phyloP scores from a whole-genome alignment of 768 basidiomycete species.

The Russula abietina region DNA sequence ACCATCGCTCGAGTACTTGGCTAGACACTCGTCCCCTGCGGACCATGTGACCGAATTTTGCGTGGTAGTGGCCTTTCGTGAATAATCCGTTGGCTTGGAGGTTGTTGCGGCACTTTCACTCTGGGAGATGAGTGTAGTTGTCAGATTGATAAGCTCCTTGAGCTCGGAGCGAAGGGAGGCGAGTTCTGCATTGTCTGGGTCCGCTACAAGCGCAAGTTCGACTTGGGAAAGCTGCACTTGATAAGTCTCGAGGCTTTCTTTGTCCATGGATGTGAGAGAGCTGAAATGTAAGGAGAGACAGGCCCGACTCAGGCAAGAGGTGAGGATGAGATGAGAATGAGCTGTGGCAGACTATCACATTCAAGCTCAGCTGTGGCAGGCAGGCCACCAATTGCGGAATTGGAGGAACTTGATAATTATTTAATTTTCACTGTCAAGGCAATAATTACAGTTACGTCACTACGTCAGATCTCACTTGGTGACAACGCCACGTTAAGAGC shows the following conservation, averaged over 20 bases:
- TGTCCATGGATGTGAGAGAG: constrained; percentile 40
- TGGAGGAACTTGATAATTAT: background rate
- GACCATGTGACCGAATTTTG: constrained; percentile 55
- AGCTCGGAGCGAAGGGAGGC: constrained; percentile 69
- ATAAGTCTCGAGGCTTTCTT: constrained; percentile 80
- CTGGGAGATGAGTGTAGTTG: constrained; percentile 65
- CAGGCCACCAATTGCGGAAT: background rate
- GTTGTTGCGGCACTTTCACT: constrained; percentile 55
- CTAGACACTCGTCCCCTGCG: constrained; percentile 81
- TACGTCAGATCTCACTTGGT: background rate
- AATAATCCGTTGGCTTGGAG: constrained; percentile 42
- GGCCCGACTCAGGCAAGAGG: background rate
- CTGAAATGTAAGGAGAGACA: background rate
- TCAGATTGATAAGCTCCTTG: constrained; percentile 75
- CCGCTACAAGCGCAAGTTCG: constrained; percentile 67
- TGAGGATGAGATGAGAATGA: background rate
- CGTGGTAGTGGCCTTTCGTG: constrained; percentile 47
- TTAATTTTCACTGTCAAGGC: background rate
- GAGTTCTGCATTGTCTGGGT: constrained; percentile 71
- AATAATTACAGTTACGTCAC: background rate
- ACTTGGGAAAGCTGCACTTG: constrained; percentile 89
- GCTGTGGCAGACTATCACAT: constrained; percentile 5
- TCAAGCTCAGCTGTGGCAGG: constrained; percentile 21
- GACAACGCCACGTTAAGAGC: background rate
- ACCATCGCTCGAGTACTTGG: constrained; percentile 80